Conservation (phyloP, 2,329 filamentous ascomycete species). For the Cladosporium sp. region DNA sequence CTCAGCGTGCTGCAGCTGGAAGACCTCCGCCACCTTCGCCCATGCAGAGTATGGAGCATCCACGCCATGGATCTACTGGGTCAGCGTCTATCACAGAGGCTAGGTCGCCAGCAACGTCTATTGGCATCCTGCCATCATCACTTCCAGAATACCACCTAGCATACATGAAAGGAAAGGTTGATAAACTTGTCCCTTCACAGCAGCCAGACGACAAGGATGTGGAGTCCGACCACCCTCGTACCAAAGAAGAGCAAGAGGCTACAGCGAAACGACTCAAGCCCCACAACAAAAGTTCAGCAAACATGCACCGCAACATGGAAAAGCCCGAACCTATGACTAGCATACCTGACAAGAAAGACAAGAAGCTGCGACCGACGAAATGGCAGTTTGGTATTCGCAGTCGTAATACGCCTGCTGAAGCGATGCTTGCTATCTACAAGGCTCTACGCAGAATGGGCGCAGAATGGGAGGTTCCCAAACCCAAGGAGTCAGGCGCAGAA, state of each 20-base stretch:
- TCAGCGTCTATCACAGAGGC: constrained; percentile 35
- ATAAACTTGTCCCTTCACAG: constrained; percentile 30
- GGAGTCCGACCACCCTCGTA: constrained; percentile 42
- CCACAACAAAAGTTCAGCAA: constrained; percentile 61
- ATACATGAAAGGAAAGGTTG: constrained; percentile 67
- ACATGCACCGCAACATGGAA: constrained; percentile 26
- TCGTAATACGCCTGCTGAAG: constrained; percentile 89
- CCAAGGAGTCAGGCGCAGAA: constrained; percentile 28
- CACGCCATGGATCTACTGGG: constrained; percentile 29
- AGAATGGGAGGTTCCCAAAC: constrained; percentile 65
- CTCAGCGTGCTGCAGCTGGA: constrained; percentile 31
- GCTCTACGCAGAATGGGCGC: constrained; percentile 83
- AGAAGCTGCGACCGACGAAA: constrained; percentile 75
- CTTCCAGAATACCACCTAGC: constrained; percentile 86
- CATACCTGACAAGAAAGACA: constrained; percentile 48
- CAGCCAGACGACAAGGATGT: constrained; percentile 30
- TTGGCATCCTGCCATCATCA: constrained; percentile 87
- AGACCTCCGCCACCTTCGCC: constrained; percentile 26
- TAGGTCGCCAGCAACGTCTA: constrained; percentile 62
- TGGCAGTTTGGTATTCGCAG: constrained; percentile 99
- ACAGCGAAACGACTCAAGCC: constrained; percentile 78
- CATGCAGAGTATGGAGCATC: constrained; percentile 13
- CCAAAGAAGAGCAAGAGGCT: constrained; percentile 69
- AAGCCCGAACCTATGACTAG: constrained; percentile 53
- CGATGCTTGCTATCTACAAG: constrained; percentile 91